Percentiles rank a stretch among this genome's conserved stretches.
Conservation (phyloP, 805 yeast species). For the Yarrowia sp. region DNA sequence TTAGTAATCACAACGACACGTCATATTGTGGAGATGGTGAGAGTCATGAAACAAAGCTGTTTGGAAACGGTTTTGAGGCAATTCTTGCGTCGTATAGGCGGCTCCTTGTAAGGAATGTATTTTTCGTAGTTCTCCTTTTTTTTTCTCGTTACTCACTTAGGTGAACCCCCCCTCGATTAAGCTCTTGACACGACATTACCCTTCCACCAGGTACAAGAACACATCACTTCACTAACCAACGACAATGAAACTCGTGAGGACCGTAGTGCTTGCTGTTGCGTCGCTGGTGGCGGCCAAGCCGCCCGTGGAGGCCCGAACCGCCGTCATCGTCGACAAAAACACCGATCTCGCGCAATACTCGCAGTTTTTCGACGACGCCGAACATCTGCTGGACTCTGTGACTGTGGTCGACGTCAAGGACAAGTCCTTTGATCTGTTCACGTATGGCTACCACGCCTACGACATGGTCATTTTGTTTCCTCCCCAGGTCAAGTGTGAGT, state of each 20-base stretch:
- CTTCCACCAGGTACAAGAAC: too few species aligned
- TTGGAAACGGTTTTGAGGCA: too few species aligned
- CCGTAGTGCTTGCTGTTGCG: conserved; percentile 23
- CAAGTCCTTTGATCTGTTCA: conserved; percentile 50
- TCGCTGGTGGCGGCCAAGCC: conserved; percentile 40
- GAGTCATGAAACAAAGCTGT: too few species aligned
- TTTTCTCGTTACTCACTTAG: too few species aligned
- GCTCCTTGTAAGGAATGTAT: too few species aligned
- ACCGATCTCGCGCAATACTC: conserved; percentile 41
- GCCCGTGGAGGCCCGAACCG: conserved; percentile 44
- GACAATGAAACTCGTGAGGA: conserved; percentile 9
- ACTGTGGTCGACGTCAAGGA: conserved; percentile 48
- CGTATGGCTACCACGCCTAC: conserved; percentile 56
- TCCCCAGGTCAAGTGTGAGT: conserved; percentile 44
- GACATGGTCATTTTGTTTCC: conserved; percentile 70
- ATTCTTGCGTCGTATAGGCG: too few species aligned
- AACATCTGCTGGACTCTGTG: conserved; percentile 11
- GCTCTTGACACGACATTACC: too few species aligned
- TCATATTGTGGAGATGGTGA: too few species aligned
- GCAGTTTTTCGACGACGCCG: conserved; percentile 43
- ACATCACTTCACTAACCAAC: too few species aligned
- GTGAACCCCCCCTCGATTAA: too few species aligned
- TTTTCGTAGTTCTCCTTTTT: too few species aligned
- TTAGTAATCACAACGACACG: too few species aligned
- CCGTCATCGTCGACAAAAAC: conserved; percentile 48